phyloP scores from a whole-genome alignment of 2,329 filamentous ascomycete genomes.

The Colletotrichum lini region DNA sequence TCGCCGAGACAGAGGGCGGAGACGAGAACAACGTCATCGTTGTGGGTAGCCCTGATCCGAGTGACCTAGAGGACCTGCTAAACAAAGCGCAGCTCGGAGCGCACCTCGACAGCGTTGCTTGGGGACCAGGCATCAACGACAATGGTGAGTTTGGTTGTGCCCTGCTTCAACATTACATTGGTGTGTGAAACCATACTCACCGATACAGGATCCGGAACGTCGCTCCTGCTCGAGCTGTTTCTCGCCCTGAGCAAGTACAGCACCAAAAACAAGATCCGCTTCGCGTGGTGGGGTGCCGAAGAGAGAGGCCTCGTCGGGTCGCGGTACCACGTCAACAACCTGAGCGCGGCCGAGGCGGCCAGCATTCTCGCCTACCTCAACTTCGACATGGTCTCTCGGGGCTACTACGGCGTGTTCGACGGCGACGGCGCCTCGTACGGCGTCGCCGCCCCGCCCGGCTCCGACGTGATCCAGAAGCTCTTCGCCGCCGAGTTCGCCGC shows the following conservation, averaged over 20 bases:
- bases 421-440: conserved; percentile 54
- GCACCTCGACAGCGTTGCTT: conserved; percentile 60
- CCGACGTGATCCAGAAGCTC: conserved; percentile 52
- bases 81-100: conserved; percentile 51
- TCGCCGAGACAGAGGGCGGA: conserved; percentile 61
- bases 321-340: conserved; percentile 55
- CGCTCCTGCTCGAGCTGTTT: conserved; percentile 58
- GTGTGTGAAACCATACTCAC: background rate
- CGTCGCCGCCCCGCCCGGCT: conserved; percentile 52
- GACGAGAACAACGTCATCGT: conserved; percentile 59
- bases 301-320: conserved; percentile 57
- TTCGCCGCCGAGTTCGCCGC: conserved; percentile 51
- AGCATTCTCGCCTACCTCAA: conserved; percentile 57
- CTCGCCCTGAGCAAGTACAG: conserved; percentile 54
- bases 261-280: conserved; percentile 56
- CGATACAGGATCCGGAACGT: conserved; percentile 51
- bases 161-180: accelerated
- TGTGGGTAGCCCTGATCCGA: background rate
- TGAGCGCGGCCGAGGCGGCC: conserved; percentile 50
- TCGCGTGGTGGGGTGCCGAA: conserved; percentile 63
- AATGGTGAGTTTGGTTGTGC: conserved; percentile 50
- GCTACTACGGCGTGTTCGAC: conserved; percentile 54
- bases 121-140: conserved; percentile 62
- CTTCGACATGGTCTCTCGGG: conserved; percentile 58
- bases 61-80: accelerated